Conservation (phyloP, 495 filamentous ascomycete species). For the Lichina pygmaea region DNA sequence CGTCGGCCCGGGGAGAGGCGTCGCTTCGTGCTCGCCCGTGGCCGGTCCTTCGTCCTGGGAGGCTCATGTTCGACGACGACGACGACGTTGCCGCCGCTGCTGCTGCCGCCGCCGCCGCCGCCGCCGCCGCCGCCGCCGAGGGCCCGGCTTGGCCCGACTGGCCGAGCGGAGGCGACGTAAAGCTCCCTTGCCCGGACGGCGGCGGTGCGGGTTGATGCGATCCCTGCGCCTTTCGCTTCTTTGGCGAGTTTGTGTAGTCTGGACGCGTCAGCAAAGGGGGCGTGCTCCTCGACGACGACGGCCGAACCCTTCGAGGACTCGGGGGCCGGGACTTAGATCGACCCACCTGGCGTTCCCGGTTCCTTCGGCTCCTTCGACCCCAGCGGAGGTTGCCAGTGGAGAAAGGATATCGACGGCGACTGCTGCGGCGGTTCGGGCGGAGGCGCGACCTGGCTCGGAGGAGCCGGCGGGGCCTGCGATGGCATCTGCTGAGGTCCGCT, state of each 20-base stretch:
- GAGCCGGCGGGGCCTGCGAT: conserved; percentile 10
- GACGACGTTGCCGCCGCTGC: not conserved
- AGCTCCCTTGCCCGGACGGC: conserved; percentile 7
- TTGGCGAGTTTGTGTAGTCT: conserved; percentile 33
- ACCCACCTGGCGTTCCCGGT: conserved; percentile 39
- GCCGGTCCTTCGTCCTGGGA: no score
- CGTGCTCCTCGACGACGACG: no score
- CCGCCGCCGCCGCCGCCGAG: not conserved
- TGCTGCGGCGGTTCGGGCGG: conserved; percentile 27
- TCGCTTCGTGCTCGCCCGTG: no score
- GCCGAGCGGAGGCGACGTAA: conserved; percentile 17
- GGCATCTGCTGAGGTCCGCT: conserved; percentile 6
- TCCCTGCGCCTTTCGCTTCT: conserved; percentile 46
- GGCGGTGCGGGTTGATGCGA: conserved; percentile 29
- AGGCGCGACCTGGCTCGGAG: conserved; percentile 4
- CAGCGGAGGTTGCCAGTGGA: conserved; percentile 66
- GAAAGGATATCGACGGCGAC: conserved; percentile 59
- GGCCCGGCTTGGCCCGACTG: conserved; percentile 22
- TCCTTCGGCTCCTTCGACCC: conserved; percentile 17
- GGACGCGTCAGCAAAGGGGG: not conserved
- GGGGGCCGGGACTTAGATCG: no score
- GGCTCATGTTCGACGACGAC: no score
- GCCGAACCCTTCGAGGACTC: no score
- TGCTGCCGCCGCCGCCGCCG: not conserved
- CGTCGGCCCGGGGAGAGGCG: no score